phyloP scores from a whole-genome alignment of 78 protist genomes.

The Speleostelium caveatum region DNA sequence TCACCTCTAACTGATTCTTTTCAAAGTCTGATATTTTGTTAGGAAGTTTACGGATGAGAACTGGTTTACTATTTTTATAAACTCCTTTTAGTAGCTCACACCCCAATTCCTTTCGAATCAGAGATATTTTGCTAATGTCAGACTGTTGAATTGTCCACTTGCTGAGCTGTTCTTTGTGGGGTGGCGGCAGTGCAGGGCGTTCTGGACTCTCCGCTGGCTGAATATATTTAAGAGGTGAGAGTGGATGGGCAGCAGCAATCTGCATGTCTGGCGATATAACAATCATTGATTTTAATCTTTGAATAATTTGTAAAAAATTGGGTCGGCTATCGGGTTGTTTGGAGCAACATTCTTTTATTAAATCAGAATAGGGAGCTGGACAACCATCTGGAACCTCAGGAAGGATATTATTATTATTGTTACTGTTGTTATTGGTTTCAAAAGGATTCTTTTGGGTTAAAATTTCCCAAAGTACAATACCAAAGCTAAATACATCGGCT shows the following conservation, averaged over 20 bases:
- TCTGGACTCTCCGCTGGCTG: background rate
- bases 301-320: slow-evolving; percentile 37
- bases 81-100: background rate
- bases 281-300: slow-evolving; percentile 13
- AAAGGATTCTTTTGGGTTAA: slow-evolving; percentile 57
- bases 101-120: background rate
- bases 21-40: slow-evolving; percentile 16
- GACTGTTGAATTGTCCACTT: background rate
- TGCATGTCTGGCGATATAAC: background rate
- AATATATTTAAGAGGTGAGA: background rate
- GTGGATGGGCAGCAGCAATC: background rate
- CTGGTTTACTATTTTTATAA: slow-evolving; percentile 14
- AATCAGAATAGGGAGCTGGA: slow-evolving; percentile 21
- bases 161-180: too few relatives aligned
- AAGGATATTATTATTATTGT: background rate
- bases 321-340: slow-evolving; percentile 61
- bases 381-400: slow-evolving; percentile 52
- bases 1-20: slow-evolving; percentile 17
- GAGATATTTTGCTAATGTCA: background rate
- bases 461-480: slow-evolving; percentile 71
- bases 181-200: too few relatives aligned
- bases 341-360: slow-evolving; percentile 55
- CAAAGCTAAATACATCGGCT: slow-evolving; percentile 76
- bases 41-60: slow-evolving; percentile 9
- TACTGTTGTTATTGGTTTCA: too few relatives aligned